Evolutionary conservation across 441 rosid species (phyloP), one percentile per base, ranked within the genome.

Genomic region (Biscutella laevigata): DNA sequence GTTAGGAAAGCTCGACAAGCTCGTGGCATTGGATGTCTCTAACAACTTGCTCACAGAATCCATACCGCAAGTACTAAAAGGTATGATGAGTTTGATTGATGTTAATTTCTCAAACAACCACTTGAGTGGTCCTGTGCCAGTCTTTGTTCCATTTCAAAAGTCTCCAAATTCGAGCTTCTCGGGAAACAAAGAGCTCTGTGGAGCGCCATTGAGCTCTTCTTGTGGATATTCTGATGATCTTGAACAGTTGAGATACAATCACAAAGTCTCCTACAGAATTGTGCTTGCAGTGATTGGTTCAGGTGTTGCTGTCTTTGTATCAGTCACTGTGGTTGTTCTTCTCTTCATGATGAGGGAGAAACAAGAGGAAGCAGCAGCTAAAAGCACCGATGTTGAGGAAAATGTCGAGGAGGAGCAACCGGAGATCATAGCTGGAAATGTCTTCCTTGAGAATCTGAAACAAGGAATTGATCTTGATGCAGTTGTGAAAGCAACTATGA

Each of bases 311-410:
- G 96, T 90, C 19, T 90, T 90, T 57, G 59, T 77, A 40, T 81
- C 95, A 0, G 90, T 90, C 58, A 81, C 85, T 22, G 45, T 84
- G 24, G 88, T 90, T 55, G 95, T 90, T 63, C 62, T 90, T 40
- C 81, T 90, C 61, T 87, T 84, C 64, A 87, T 90, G 96, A 75
- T 90, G 82, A 74, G 98, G 79, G 98, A 90, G 71, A 87, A 77
- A 37, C 96, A 91, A 71, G 98, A 91, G 69, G 83, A 81, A 69
- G 86, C 66, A 3, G 79, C 68, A 1, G 77, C 56, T 51, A 81
- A 80, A 68, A 59, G 68, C 15, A 61, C 65, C 0, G 86, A 71
- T 12, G 60, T 63, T 46, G 73, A 38, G 34, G 92, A 87, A 19
- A 72, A 76, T 24, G 62, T 30, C 26, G 57, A 60, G 66, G 69